Conservation (phyloP, 2,329 filamentous ascomycete species). For the Ceratocystiopsis brevicomis region DNA sequence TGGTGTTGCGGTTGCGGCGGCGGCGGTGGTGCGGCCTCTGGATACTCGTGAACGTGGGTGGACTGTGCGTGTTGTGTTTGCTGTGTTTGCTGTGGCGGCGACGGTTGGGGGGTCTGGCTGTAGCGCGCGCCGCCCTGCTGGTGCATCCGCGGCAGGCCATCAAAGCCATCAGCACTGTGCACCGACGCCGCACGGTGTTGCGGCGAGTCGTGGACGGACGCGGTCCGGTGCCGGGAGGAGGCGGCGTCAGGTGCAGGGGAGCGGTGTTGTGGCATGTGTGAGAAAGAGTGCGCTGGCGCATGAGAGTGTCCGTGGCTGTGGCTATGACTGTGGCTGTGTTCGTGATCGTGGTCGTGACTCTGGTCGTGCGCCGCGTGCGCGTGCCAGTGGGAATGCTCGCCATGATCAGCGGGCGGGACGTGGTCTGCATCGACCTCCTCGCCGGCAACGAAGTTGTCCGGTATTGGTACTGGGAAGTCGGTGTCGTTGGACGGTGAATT, state of each 20-base stretch:
- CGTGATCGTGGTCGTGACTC: neutral
- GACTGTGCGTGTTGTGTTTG: neutral
- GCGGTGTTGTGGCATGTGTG: neutral
- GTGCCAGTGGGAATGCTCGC: too few relatives aligned
- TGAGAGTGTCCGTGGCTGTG: neutral
- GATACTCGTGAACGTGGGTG: too few relatives aligned
- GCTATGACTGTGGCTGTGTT: neutral
- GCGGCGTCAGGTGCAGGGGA: too few relatives aligned
- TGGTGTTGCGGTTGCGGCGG: neutral
- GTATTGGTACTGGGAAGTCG: too few relatives aligned
- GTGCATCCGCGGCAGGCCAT: neutral
- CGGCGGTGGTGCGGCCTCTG: neutral
- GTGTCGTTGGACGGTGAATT: too few relatives aligned
- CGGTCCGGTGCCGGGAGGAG: neutral
- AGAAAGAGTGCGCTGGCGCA: neutral
- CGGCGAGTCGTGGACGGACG: constrained; percentile 1
- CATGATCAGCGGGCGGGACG: too few relatives aligned
- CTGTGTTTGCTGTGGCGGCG: neutral
- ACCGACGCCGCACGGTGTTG: neutral
- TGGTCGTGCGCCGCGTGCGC: neutral
- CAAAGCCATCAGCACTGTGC: neutral
- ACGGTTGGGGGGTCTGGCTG: neutral
- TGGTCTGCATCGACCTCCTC: too few relatives aligned
- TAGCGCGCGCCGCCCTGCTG: neutral
- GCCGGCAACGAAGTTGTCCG: too few relatives aligned